Base-by-base conservation (phyloP, 2,329 filamentous ascomycete genomes). In the Pseudogymnoascus sp. region DNA sequence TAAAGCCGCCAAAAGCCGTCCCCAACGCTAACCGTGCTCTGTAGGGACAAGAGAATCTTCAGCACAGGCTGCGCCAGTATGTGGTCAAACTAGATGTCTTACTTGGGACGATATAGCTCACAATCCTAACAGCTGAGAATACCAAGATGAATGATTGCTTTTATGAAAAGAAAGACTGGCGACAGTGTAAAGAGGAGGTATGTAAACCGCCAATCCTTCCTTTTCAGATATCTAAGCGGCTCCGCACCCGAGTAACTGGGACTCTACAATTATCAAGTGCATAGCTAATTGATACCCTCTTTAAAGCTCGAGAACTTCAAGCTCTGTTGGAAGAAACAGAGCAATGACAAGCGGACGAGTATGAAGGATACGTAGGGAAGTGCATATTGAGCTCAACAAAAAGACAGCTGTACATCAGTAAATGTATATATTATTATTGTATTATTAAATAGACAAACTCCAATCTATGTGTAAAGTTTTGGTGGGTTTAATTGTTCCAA, bases 31-130 rank as follows among this genome's bases (percentile, higher is more conserved):
- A 69, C 49, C 40, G 62, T 52, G 60, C 35, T 60, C 62, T 69
- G 64, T 73, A 97, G 93, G 93, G 93, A 97, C 80, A 93, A 96
- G 83, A 84, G 95, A 73, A 97, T 97, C 76, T 96, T 91, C 80
- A 96, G 91, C 80, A 97, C 93, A 2, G 95, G 93, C 63, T 97
- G 93, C 73, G 85, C 92, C 76, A 88, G 93, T 96, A 78, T 72
- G 79, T 45, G 45, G 28, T 38, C 61, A 41, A 55, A 49, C 18
- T 14, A 61, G 43, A 63, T 61, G 38, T 11, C 35, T 60, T 23
- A 60, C 16, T 41, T 40, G 14, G 11, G 38, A 25, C 7, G 2
- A 33, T 35, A 55, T 18, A 55, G 16, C 49, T 55, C 33, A 40
- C 33, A 60, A 38, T 40, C 35, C 59, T 2, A 37, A 52, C 68